These are phyloP conservation scores for Nannochloropsis granulata DNA, from an alignment of 108 stramenopile genomes.

Conservation along the genomic window DNA sequence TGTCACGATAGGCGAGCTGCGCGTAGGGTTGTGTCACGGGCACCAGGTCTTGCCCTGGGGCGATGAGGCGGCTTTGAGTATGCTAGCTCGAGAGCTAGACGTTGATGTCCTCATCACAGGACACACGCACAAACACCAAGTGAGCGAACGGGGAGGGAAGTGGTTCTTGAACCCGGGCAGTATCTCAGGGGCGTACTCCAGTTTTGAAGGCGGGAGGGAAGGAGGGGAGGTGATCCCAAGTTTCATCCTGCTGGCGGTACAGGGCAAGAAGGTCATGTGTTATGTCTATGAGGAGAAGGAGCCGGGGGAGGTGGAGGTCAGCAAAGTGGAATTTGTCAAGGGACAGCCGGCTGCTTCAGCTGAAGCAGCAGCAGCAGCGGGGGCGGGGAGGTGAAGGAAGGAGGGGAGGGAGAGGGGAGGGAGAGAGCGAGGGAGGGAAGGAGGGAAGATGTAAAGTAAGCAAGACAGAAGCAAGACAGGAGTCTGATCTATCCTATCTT, in stretches of 20 bases:
- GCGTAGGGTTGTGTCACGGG: slow-evolving; percentile 76
- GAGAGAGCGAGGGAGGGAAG: too few relatives aligned
- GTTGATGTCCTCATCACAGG: slow-evolving; percentile 91
- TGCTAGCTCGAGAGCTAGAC: slow-evolving; percentile 57
- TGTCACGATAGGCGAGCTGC: slow-evolving; percentile 71
- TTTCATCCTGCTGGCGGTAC: slow-evolving; percentile 85
- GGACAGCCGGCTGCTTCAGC: neutral
- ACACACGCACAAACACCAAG: slow-evolving; percentile 75
- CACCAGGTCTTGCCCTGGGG: slow-evolving; percentile 66
- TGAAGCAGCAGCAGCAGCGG: too few relatives aligned
- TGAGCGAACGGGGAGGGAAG: slow-evolving; percentile 60
- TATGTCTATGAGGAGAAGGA: slow-evolving; percentile 60
- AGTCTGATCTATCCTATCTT: too few relatives aligned
- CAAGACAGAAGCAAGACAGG: too few relatives aligned
- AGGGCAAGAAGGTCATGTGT: slow-evolving; percentile 73
- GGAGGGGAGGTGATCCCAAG: slow-evolving; percentile 38
- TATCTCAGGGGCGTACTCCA: slow-evolving; percentile 79
- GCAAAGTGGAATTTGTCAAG: slow-evolving; percentile 28
- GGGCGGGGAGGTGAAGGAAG: too few relatives aligned
- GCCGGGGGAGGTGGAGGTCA: slow-evolving; percentile 25
- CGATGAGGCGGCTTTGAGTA: slow-evolving; percentile 50
- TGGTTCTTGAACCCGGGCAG: slow-evolving; percentile 83
- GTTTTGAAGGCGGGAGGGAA: neutral
- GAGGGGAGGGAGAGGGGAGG: too few relatives aligned
- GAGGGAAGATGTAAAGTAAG: too few relatives aligned